Evolutionary conservation across 441 rosid species (phyloP).

Genomic region (Hypseocharis bilobata): DNA sequence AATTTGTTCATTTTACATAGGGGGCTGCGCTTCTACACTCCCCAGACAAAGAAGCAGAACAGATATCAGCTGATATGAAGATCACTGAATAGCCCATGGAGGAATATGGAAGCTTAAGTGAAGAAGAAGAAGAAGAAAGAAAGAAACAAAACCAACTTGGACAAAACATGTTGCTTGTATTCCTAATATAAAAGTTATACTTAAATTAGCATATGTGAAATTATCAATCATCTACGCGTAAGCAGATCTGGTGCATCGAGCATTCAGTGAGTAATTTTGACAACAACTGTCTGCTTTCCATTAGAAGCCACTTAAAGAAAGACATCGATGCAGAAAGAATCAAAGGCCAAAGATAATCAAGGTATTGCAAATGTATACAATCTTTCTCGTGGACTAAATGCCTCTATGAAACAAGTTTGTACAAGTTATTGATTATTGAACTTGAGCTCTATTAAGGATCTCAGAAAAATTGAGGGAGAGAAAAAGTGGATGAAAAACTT

Average conservation of each 20-base stretch:
- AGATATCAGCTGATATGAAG: background rate
- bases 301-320: background rate
- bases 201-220: background rate
- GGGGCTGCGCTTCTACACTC: background rate
- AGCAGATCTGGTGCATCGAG: background rate
- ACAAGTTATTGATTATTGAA: background rate
- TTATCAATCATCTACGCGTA: background rate
- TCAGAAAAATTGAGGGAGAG: no score
- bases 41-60: background rate
- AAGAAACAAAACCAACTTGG: no score
- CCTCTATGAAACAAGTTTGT: background rate
- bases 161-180: background rate
- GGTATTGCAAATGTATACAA: background rate
- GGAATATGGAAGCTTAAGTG: no score
- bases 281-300: background rate
- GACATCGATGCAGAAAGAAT: background rate
- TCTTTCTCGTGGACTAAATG: background rate
- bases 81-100: background rate
- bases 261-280: background rate
- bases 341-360: background rate
- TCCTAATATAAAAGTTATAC: no score
- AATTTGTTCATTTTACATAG: no score
- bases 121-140: no score
- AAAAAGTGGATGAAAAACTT: no score
- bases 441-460: no score